Conservation (phyloP, 495 filamentous ascomycete species). For the Hypoxylon lenormandii region DNA sequence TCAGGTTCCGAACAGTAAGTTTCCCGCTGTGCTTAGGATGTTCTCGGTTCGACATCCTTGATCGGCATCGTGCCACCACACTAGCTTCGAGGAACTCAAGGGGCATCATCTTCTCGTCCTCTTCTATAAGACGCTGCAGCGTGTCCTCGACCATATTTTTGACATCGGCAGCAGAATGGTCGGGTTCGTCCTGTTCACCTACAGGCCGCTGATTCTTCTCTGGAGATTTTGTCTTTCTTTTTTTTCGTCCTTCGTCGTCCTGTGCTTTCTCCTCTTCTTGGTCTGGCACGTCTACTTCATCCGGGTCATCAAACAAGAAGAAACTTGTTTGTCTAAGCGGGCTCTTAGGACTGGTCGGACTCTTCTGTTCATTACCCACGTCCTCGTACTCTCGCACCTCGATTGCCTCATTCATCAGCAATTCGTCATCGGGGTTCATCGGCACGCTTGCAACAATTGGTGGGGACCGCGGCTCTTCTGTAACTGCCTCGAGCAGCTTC, state of each 20-base stretch:
- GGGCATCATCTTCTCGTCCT: constrained; percentile 26
- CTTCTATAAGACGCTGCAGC: constrained; percentile 7
- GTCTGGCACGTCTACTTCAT: not conserved
- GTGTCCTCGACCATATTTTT: constrained; percentile 4
- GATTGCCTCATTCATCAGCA: constrained; percentile 22
- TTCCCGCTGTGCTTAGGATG: constrained; percentile 10
- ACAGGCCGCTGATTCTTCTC: not conserved
- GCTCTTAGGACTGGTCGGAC: constrained; percentile 33
- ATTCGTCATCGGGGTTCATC: constrained; percentile 28
- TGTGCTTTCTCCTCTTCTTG: constrained; percentile 3
- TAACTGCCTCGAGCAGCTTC: constrained; percentile 8
- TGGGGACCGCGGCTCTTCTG: constrained; percentile 17
- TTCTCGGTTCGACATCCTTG: constrained; percentile 11
- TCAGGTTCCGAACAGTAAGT: constrained; percentile 28
- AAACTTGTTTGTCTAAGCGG: constrained; percentile 37
- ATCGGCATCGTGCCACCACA: not conserved
- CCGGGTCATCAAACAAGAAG: constrained; percentile 36
- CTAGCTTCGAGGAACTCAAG: not conserved
- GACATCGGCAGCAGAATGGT: not conserved
- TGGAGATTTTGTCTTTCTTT: constrained; percentile 5
- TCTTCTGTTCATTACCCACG: constrained; percentile 2
- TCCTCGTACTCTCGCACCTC: constrained; percentile 4
- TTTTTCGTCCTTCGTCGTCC: constrained; percentile 11
- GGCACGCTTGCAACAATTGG: constrained; percentile 6
- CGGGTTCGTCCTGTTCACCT: not conserved